Base-by-base conservation (phyloP, 1,139 yeast species). In the Candida frijolesensis region DNA sequence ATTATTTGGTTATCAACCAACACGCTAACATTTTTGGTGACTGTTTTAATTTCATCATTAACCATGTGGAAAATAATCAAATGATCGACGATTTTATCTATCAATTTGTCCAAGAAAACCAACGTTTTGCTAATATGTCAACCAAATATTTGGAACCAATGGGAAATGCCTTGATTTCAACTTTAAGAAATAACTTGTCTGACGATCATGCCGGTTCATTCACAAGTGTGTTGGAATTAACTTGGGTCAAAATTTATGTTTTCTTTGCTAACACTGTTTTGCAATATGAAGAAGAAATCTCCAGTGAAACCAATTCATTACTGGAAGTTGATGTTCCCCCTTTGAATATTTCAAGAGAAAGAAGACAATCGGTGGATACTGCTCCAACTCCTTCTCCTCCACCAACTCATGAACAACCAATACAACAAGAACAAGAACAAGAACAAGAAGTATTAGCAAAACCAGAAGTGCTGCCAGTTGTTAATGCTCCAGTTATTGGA, bases 181-280 rank as follows among this genome's bases (percentile, higher is more conserved):
- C 80, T 9, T 68, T 75, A 55, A 71, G 70, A 50, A 71, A 71
- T 57, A 62, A 70, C 62, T 66, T 74, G 52, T 76, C 74, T 12
- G 7, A 25, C 8, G 29, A 25, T 25, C 4, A 9, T 25, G 8
- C 29, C 7, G 70, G 66, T 16, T 58, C 62, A 39, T 74, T 73
- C 51, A 57, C 67, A 50, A 61, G 63, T 18, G 63, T 60, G n/a
- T 61, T 71, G 59, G 79, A 76, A 59, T 61, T 62, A 35, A 64
- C 66, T 47, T 76, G 80, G 80, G 69, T 75, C 27, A 71, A 72
- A 57, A 63, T 74, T 41, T 76, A 71, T 60, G 67, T 75, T 25
- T 71, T 62, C 54, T 58, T 76, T 57, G 79, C 79, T 42, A 74
- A 74, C 58, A 62, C 65, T 34, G 58, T 76, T 39, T 71, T 75